Evolutionary conservation across 2,329 filamentous ascomycete species (phyloP).

Genomic region (Monilinia polystroma): DNA sequence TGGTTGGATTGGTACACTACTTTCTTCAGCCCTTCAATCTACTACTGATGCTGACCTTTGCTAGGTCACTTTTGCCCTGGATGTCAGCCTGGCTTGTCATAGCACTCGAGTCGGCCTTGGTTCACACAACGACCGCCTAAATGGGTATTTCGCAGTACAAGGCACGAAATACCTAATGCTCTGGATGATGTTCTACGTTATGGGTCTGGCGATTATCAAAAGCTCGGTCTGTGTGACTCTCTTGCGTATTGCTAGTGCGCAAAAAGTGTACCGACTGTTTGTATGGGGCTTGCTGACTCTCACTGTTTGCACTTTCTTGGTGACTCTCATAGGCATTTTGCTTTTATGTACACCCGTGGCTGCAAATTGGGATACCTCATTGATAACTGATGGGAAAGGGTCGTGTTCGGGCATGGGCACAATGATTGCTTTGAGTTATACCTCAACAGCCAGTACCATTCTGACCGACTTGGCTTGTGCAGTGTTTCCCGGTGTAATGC

Average conservation of each 20-base stretch:
- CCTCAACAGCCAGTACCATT: slow-evolving; percentile 40
- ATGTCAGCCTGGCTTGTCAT: slow-evolving; percentile 31
- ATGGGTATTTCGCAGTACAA: slow-evolving; percentile 24
- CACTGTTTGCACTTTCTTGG: slow-evolving; percentile 26
- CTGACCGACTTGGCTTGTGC: slow-evolving; percentile 41
- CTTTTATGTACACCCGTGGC: slow-evolving; percentile 29
- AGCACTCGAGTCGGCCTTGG: slow-evolving; percentile 31
- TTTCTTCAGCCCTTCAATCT: neutral
- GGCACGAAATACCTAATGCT: slow-evolving; percentile 29
- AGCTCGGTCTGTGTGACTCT: slow-evolving; percentile 33
- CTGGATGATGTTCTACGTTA: slow-evolving; percentile 30
- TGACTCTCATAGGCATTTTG: slow-evolving; percentile 29
- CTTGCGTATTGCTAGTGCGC: slow-evolving; percentile 27
- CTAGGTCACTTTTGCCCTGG: slow-evolving; percentile 14
- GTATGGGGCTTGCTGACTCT: slow-evolving; percentile 19
- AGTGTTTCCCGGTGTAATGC: slow-evolving; percentile 39
- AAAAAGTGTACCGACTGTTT: slow-evolving; percentile 8
- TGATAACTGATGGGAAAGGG: slow-evolving; percentile 25
- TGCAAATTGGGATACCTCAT: slow-evolving; percentile 28
- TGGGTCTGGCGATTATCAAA: slow-evolving; percentile 31
- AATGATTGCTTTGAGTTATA: slow-evolving; percentile 35
- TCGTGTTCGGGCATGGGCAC: slow-evolving; percentile 26
- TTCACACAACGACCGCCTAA: slow-evolving; percentile 26
- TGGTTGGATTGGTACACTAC: slow-evolving; percentile 7
- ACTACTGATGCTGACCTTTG: neutral